These are phyloP conservation scores for Nectriaceae sp. DNA, from an alignment of 2,329 filamentous ascomycete species.

Conservation along the genomic window DNA sequence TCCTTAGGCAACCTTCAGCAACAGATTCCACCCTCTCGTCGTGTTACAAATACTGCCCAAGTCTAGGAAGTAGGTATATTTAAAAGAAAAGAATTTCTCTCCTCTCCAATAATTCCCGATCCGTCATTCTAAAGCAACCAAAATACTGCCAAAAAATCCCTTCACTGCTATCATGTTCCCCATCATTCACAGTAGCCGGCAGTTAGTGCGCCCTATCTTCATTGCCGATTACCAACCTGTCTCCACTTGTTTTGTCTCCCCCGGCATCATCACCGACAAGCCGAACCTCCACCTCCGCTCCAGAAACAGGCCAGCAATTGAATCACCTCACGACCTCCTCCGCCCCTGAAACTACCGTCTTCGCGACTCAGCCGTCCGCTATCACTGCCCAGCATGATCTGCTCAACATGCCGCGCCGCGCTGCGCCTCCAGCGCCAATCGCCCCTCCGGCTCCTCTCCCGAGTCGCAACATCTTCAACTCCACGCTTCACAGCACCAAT, in stretches of 20 bases:
- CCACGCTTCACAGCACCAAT: conserved; percentile 4
- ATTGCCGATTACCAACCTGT: conserved; percentile 23
- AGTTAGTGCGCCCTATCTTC: too few species aligned
- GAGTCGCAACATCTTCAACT: neutral
- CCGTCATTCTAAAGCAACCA: too few species aligned
- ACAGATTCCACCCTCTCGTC: too few species aligned
- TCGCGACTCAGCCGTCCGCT: neutral
- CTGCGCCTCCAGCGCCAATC: conserved; percentile 20
- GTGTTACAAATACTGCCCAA: too few species aligned
- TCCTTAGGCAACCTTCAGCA: too few species aligned
- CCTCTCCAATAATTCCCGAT: too few species aligned
- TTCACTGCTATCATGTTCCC: too few species aligned
- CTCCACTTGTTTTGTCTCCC: conserved; percentile 18
- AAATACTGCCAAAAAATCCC: too few species aligned
- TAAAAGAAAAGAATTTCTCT: too few species aligned
- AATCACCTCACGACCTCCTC: conserved; percentile 1
- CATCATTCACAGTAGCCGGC: too few species aligned
- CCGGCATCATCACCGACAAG: conserved; percentile 13
- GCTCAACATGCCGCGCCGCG: conserved; percentile 25
- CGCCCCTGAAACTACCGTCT: neutral
- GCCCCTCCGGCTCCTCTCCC: conserved; percentile 14
- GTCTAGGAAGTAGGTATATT: too few species aligned
- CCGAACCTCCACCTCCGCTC: neutral
- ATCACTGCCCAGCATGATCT: conserved; percentile 20
- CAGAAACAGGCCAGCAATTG: conserved; percentile 10